Evolutionary conservation across 805 yeast genomes (phyloP).

Genomic region (Candida insectalens): DNA sequence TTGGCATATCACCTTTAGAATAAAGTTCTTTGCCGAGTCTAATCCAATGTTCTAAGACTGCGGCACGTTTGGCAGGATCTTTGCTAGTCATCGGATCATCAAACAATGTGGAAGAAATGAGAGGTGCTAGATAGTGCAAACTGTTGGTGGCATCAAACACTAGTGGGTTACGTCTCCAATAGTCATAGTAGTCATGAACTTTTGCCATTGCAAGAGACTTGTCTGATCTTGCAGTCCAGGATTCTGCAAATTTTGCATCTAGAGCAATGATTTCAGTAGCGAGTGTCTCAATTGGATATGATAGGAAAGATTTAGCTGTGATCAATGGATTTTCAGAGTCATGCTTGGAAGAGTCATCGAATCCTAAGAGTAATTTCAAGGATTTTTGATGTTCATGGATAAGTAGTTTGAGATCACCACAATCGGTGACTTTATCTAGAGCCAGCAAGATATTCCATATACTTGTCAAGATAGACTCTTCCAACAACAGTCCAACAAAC

Average conservation of each 20-base stretch:
- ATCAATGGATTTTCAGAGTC: constrained; percentile 4
- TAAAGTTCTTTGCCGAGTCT: constrained; percentile 71
- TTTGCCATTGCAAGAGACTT: constrained; percentile 60
- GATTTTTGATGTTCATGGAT: constrained; percentile 42
- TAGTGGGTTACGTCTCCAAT: constrained; percentile 59
- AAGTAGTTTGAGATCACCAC: constrained; percentile 41
- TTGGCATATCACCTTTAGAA: constrained; percentile 81
- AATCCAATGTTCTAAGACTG: constrained; percentile 73
- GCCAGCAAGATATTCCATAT: constrained; percentile 43
- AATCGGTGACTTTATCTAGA: constrained; percentile 38
- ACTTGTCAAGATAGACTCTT: constrained; percentile 48
- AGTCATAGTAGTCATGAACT: constrained; percentile 32
- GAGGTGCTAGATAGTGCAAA: constrained; percentile 69
- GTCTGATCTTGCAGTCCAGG: constrained; percentile 78
- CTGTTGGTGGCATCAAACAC: constrained; percentile 58
- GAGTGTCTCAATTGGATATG: constrained; percentile 40
- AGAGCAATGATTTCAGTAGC: constrained; percentile 59
- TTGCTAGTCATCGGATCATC: constrained; percentile 30
- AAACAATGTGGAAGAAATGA: constrained; percentile 62
- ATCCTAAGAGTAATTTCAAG: constrained; percentile 28
- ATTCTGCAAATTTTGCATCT: constrained; percentile 50
- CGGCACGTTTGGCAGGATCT: constrained; percentile 42
- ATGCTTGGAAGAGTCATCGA: constrained; percentile 12
- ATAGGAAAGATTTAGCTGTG: constrained; percentile 38
- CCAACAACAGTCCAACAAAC: constrained; percentile 63